These are phyloP conservation scores for Aspergillus latus DNA, from an alignment of 2,329 filamentous ascomycete species.

Conservation along the genomic window DNA sequence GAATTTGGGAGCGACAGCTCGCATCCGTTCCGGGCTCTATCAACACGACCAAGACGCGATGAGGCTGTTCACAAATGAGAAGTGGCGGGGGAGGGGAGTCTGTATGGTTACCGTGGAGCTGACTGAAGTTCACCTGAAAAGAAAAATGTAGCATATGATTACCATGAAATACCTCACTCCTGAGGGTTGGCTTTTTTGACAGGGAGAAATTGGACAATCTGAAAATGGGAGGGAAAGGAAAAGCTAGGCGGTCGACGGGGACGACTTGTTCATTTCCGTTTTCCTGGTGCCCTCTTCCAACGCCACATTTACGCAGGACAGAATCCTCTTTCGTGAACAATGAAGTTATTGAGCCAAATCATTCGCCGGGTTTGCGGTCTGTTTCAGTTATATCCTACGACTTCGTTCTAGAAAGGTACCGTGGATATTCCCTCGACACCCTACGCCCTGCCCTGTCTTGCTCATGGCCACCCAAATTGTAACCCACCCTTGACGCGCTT, in stretches of 20 bases:
- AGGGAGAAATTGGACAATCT: neutral
- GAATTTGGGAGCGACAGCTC: conserved; percentile 6
- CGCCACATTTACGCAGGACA: neutral
- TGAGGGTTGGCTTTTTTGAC: neutral
- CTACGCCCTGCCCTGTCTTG: too few relatives aligned
- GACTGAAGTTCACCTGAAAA: neutral
- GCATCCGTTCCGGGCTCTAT: conserved; percentile 11
- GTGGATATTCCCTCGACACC: too few relatives aligned
- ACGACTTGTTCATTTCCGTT: conserved; percentile 3
- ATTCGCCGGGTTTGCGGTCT: neutral
- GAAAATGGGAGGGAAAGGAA: conserved; percentile 7
- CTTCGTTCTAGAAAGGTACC: too few relatives aligned
- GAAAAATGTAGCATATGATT: neutral
- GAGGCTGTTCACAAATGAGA: conserved; percentile 10
- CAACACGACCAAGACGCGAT: conserved; percentile 21
- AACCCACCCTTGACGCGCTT: too few relatives aligned
- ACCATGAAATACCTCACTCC: neutral
- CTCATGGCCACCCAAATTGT: too few relatives aligned
- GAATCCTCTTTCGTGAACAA: neutral
- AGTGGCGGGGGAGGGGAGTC: conserved; percentile 9
- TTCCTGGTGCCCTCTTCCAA: neutral
- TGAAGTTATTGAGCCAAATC: neutral
- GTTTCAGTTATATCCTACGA: neutral
- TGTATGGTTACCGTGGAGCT: neutral
- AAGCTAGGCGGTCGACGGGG: conserved; percentile 10